Conservation (phyloP, 495 filamentous ascomycete species). For the Astrothelium macrocarpum region DNA sequence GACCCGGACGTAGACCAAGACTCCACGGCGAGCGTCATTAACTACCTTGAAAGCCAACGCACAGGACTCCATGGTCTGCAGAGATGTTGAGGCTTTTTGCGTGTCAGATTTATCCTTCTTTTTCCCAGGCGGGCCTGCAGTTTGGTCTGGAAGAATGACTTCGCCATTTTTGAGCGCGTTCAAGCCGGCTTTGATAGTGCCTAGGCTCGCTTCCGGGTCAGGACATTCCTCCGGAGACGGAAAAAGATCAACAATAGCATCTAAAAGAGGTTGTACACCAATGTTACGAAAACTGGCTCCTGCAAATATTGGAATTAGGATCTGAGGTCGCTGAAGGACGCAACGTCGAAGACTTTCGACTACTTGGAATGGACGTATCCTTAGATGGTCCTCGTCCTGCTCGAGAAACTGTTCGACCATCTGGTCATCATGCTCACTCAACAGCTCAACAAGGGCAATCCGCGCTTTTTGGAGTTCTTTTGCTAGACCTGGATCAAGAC, state of each 20-base stretch:
- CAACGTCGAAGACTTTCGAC: slow-evolving; percentile 63
- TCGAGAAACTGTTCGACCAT: slow-evolving; percentile 79
- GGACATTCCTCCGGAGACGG: slow-evolving; percentile 73
- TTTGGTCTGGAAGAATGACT: slow-evolving; percentile 34
- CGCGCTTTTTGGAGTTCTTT: slow-evolving; percentile 70
- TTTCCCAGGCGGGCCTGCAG: background rate
- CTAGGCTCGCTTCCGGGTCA: slow-evolving; percentile 66
- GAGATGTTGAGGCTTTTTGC: slow-evolving; percentile 33
- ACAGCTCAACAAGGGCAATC: slow-evolving; percentile 63
- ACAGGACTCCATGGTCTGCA: slow-evolving; percentile 57
- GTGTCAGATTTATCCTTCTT: slow-evolving; percentile 28
- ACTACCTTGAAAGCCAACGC: slow-evolving; percentile 96
- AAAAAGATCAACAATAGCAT: slow-evolving; percentile 76
- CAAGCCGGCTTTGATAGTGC: slow-evolving; percentile 39
- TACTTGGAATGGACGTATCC: slow-evolving; percentile 55
- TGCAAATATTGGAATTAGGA: slow-evolving; percentile 76
- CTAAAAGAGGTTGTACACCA: slow-evolving; percentile 85
- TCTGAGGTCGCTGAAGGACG: slow-evolving; percentile 46
- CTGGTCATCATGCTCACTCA: slow-evolving; percentile 78
- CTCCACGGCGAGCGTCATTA: slow-evolving; percentile 72
- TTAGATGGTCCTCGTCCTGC: slow-evolving; percentile 58
- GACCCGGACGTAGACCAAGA: slow-evolving; percentile 85
- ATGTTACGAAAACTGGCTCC: slow-evolving; percentile 91
- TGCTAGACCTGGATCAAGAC: slow-evolving; percentile 43
- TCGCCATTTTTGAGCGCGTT: slow-evolving; percentile 45